Evolutionary conservation across 2,329 filamentous ascomycete genomes (phyloP), one percentile per base, ranked within the genome.

Genomic region (Tympanopsis confertula): DNA sequence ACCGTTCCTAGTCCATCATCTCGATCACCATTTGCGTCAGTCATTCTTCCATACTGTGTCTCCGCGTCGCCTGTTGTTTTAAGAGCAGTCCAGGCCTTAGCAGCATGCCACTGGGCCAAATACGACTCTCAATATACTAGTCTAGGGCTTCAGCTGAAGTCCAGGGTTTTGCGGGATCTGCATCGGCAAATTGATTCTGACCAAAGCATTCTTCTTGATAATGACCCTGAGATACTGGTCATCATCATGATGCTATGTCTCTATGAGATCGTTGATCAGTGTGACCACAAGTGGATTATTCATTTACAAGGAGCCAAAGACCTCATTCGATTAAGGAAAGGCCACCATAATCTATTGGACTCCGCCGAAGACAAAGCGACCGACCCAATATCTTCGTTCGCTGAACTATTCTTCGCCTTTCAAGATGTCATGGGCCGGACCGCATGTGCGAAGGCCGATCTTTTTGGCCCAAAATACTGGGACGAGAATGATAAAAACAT

Each of bases 351-450:
- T n/a, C n/a, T n/a, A n/a, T n/a, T n/a, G n/a, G n/a, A n/a, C n/a
- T 19, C 36, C 19, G 17, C 37, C 5, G 42, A 43, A 4, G 46
- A 56, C 19, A 46, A 51, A 12, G 49, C 58, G 1, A 53, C 49
- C 5, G 47, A 50, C 4, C 35, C 22, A 5, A 44, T 44, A 20
- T 41, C 39, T 3, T 32, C 29, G 14, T 45, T 45, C 39, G 54
- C 59, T 3, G 61, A 65, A 43, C 53, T 55, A 5, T 65, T 63
- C 41, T 65, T 65, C 39, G 62, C 62, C 13, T 65, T 63, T 29
- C 61, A 65, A 39, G 62, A 65, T 42, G 59, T 65, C 33, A 65
- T 65, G 50, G 62, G 62, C 5, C 57, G 62, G 7, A 65, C 62
- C 1, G 62, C 62, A 2, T 65, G 62, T 42, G 62, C 58, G 5